Percentiles rank a stretch among this genome's conserved stretches.
Evolutionary conservation across 2,329 filamentous ascomycete genomes (phyloP).

Genomic region (Fusarium sp.): DNA sequence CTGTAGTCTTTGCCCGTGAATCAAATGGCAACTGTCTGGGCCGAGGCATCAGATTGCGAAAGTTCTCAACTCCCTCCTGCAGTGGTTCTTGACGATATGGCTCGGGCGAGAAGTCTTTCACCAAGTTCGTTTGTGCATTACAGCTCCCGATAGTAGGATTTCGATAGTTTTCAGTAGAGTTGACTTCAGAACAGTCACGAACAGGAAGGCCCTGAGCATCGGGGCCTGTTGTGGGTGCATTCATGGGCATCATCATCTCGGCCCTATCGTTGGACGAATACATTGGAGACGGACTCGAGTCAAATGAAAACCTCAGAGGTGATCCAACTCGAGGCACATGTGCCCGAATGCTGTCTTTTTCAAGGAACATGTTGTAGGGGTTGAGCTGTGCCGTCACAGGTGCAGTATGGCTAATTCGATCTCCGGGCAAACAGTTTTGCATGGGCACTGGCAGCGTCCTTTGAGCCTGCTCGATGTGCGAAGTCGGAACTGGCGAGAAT

Average conservation of each 20-base stretch:
- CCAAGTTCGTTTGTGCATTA: constrained; percentile 3
- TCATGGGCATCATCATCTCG: background rate
- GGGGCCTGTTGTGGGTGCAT: background rate
- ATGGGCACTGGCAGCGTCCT: constrained; percentile 26
- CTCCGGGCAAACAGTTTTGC: background rate
- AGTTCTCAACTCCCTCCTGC: constrained; percentile 17
- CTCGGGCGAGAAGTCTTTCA: background rate
- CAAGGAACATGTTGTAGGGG: constrained; percentile 42
- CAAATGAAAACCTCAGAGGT: constrained; percentile 43
- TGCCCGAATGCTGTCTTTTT: constrained; percentile 12
- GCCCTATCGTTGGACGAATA: background rate
- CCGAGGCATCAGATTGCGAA: constrained; percentile 49
- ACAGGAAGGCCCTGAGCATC: background rate
- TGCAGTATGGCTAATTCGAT: background rate
- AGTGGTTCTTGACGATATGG: background rate
- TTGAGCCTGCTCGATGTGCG: constrained; percentile 14
- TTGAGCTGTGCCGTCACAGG: constrained; percentile 33
- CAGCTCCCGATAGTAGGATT: background rate
- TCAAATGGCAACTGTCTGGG: constrained; percentile 50
- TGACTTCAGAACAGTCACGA: background rate
- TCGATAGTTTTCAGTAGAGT: background rate
- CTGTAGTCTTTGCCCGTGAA: background rate
- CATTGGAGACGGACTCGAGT: background rate
- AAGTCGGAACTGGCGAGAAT: background rate
- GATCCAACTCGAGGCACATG: constrained; percentile 48